phyloP scores from a whole-genome alignment of 306 rosid species.

The Prosopis cineraria region DNA sequence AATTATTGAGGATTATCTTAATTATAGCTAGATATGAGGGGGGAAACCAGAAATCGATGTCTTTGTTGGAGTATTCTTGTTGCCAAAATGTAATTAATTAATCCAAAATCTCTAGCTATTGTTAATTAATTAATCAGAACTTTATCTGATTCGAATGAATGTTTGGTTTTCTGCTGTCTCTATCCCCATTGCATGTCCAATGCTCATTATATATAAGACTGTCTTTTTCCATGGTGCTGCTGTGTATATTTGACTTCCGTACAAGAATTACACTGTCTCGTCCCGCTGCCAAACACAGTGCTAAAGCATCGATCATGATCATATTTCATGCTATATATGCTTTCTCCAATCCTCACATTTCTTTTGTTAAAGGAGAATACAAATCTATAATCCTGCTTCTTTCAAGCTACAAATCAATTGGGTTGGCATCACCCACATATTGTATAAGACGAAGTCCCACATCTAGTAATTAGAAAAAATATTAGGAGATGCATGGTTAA shows the following conservation, averaged over 20 bases:
- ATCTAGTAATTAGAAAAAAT: no score
- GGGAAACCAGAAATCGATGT: neutral
- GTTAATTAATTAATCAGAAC: constrained; percentile 8
- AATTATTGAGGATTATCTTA: neutral
- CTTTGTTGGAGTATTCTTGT: constrained; percentile 17
- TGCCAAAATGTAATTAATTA: neutral
- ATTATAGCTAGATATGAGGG: neutral
- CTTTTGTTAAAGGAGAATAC: neutral
- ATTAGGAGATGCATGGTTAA: no score
- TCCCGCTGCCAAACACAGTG: constrained; percentile 20
- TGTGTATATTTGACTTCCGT: constrained; percentile 30
- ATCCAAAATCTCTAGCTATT: constrained; percentile 4
- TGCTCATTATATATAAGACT: constrained; percentile 5
- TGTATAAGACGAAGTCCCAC: no score
- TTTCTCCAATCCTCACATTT: neutral
- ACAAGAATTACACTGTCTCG: constrained; percentile 28
- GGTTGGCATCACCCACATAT: neutral
- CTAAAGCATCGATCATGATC: neutral
- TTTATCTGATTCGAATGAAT: constrained; percentile 37
- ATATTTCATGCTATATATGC: neutral
- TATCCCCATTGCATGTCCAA: neutral
- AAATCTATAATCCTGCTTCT: neutral
- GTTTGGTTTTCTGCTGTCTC: constrained; percentile 3
- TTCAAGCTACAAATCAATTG: neutral
- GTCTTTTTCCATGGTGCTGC: constrained; percentile 33